A percentile compares a stretch with the other conserved stretches of the same genome.
Conservation (phyloP, 495 filamentous ascomycete genomes). For the Talaromyces thailandensis region DNA sequence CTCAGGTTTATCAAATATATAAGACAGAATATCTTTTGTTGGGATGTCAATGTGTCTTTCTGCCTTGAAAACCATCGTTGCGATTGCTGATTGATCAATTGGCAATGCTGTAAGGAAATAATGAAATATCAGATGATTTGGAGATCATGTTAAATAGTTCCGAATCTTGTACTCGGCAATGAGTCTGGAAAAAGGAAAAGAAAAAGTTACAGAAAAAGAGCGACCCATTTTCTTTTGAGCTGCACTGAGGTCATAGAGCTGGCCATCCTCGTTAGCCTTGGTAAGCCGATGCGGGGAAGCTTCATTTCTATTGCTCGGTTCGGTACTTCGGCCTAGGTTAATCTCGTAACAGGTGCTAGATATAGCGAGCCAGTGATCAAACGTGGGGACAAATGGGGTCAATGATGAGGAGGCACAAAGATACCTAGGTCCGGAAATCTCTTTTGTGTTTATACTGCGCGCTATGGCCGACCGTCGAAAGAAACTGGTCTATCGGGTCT, state of each 20-base stretch:
- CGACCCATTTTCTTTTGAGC: neutral
- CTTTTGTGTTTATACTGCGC: neutral
- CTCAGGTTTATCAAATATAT: constrained; percentile 33
- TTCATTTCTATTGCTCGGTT: neutral
- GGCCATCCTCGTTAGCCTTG: neutral
- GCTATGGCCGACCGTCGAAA: neutral
- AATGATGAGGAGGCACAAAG: neutral
- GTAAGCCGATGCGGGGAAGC: neutral
- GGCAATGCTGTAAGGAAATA: neutral
- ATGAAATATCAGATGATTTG: neutral
- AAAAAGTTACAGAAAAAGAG: neutral
- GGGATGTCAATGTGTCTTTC: constrained; percentile 25
- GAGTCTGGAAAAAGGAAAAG: neutral
- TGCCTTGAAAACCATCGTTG: constrained; percentile 30
- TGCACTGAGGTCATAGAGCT: neutral
- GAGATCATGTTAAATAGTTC: neutral
- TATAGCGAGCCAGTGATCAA: neutral
- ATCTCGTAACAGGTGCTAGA: neutral
- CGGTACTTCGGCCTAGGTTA: neutral
- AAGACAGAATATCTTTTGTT: constrained; percentile 34
- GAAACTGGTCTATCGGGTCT: neutral
- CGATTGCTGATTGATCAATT: neutral
- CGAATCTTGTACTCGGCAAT: neutral
- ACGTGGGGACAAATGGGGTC: neutral
- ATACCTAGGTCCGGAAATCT: neutral